Conservation (phyloP, 1,284 basidiomycete species). For the Cutaneotrichosporon cutaneum region DNA sequence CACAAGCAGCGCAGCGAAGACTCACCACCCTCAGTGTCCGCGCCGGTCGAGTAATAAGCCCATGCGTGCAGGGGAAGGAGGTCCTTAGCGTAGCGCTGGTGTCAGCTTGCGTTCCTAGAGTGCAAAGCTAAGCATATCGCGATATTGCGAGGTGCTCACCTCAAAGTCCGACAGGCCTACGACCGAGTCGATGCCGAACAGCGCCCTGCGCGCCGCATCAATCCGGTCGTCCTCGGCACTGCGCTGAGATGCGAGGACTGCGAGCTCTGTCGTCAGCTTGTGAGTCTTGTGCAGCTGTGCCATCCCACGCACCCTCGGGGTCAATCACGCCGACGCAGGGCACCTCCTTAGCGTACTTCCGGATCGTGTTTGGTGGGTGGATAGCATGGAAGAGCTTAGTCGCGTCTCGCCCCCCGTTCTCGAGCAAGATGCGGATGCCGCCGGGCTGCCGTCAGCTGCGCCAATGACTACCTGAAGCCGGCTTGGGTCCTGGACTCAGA, state of each 20-base stretch:
- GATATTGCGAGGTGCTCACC: slow-evolving; percentile 20
- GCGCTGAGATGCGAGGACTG: slow-evolving; percentile 7
- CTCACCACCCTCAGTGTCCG: slow-evolving; percentile 73
- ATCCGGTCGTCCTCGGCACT: slow-evolving; percentile 27
- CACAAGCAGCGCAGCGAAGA: slow-evolving; percentile 18
- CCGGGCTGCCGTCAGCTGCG: slow-evolving; percentile 30
- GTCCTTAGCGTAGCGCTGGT: slow-evolving; percentile 58
- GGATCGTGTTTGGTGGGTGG: slow-evolving; percentile 31
- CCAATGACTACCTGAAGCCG: background rate
- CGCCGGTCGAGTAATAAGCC: slow-evolving; percentile 75
- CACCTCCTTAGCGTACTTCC: slow-evolving; percentile 26
- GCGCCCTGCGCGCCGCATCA: slow-evolving; percentile 27
- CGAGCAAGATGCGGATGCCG: slow-evolving; percentile 35
- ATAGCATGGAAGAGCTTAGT: slow-evolving; percentile 30
- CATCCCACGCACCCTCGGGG: slow-evolving; percentile 70
- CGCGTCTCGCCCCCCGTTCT: slow-evolving; percentile 40
- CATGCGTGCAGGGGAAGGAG: slow-evolving; percentile 67
- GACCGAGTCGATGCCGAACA: slow-evolving; percentile 40
- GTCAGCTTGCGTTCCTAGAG: background rate
- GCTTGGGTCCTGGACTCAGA: too few relatives aligned
- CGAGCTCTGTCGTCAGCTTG: slow-evolving; percentile 12
- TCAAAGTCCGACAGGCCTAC: slow-evolving; percentile 42
- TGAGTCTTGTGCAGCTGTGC: slow-evolving; percentile 59
- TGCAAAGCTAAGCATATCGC: background rate
- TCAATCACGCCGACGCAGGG: slow-evolving; percentile 82